Evolutionary conservation across 768 basidiomycete species (phyloP), one percentile per base, ranked within the genome.

Genomic region (Gymnopilus dilepis): DNA sequence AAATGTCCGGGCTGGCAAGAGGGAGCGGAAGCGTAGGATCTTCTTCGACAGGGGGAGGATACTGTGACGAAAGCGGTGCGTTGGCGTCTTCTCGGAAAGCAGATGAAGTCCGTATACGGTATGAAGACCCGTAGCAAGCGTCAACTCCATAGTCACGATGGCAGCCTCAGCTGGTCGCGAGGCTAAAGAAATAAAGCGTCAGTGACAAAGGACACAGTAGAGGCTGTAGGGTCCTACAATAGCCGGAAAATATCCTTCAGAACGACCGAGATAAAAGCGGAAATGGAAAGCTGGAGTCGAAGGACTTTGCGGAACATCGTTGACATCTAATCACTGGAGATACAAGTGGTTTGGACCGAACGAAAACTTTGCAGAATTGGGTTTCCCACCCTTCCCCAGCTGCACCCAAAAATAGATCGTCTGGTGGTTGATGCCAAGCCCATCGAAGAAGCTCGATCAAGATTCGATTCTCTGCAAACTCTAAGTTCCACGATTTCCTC

Each of bases 1-100:
- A 48, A 69, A 69, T 69, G 50, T 64, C 68, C 70, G 70, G 70
- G 30, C 38, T 52, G 21, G 61, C 26, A 47, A 52, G 55, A 57
- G 40, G 40, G 24, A 24, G 26, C 41, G 38, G 41, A 56, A 42
- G 9, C 12, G 31, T 42, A 33, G 47, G 17, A 9, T 31, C 30
- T 19, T 31, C 47, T 28, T 50, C 15, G 41, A 56, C 28, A 43
- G 19, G n/a, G 15, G 13, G 21, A 21, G 22, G 26, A 19, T 33
- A 33, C 2, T 45, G 31, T 42, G 41, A 42, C 41, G n/a, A 54
- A 54, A 54, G 24, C 24, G 17, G 17, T 38, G 21, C 28, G 41
- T 56, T 42, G 56, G 40, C 38, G 42, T 19, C 43, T 42, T 42
- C 56, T 56, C 41, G 56, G 41, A 40, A 30, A 9, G 24, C 19